Evolutionary conservation across 2,329 filamentous ascomycete species (phyloP), one percentile per base, ranked within the genome.

Genomic region (Torrubiella hemipterigena): DNA sequence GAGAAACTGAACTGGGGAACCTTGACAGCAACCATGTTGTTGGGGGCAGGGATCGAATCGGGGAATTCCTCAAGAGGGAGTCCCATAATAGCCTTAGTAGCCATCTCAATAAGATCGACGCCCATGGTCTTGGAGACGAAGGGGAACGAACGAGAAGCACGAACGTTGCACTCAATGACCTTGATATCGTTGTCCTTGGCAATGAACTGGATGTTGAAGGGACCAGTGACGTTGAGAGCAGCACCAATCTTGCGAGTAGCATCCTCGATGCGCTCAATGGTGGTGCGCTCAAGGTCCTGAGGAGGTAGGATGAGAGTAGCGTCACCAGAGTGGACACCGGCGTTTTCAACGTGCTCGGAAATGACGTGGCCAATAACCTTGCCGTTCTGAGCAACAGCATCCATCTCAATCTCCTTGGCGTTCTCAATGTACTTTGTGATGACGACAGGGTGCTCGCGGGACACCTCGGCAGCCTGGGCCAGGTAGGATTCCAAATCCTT

Each of bases 351-450:
- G 55, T 98, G 91, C 65, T 98, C 91, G 0, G 89, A 96, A 51
- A 98, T 84, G 59, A 96, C 96, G 56, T 96, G 91, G 10, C 89
- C 86, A 35, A 95, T 75, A 59, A 96, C 81, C 33, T 73, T 78
- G 50, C 91, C 91, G 44, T 93, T 81, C 47, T 78, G 80, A 32
- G 89, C 91, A 27, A 98, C 91, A 24, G 91, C 91, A 47, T 98
- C 91, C 91, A 98, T 96, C 59, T 98, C 91, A 41, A 98, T 96
- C 57, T 98, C 91, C 67, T 98, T 96, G 42, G 91, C 91, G 44
- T 93, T 91, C 65, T 98, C 91, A 43, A 98, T 96, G 61, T 96
- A 98, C 64, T 98, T 98, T 38, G 89, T 96, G 50, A 98, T 96
- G 38, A 98, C 91, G 9, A 98, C 91, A 1, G 91, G 91, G 55